phyloP scores from a whole-genome alignment of 2,329 filamentous ascomycete species.

The Nemania serpens region DNA sequence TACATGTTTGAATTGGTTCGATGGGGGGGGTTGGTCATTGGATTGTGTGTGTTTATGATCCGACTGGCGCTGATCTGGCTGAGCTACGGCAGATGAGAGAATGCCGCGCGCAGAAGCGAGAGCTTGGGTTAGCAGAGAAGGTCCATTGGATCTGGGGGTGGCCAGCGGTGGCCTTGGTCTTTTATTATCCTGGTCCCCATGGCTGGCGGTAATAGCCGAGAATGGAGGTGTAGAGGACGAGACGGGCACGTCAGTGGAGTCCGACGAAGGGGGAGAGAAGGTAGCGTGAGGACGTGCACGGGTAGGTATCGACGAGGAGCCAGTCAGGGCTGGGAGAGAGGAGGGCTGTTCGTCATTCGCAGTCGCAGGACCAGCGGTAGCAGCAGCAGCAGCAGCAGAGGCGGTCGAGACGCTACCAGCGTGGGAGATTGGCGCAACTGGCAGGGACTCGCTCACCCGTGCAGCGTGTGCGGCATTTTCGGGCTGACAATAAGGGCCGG shows the following conservation, averaged over 20 bases:
- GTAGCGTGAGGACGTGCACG: slow-evolving; percentile 31
- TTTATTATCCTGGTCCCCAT: slow-evolving; percentile 51
- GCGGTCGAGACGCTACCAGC: slow-evolving; percentile 29
- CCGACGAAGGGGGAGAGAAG: slow-evolving; percentile 27
- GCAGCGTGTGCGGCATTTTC: slow-evolving; percentile 59
- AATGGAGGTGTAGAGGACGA: slow-evolving; percentile 31
- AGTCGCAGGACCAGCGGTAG: slow-evolving; percentile 24
- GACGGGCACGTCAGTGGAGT: slow-evolving; percentile 30
- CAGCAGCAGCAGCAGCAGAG: slow-evolving; percentile 16
- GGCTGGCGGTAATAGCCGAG: slow-evolving; percentile 37
- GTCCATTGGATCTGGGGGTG: slow-evolving; percentile 52
- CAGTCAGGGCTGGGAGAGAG: slow-evolving; percentile 35
- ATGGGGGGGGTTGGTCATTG: slow-evolving; percentile 29
- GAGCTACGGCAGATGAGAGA: slow-evolving; percentile 36
- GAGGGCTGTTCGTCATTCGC: slow-evolving; percentile 38
- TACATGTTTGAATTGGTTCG: slow-evolving; percentile 30
- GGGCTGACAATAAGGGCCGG: slow-evolving; percentile 53
- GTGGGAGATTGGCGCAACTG: slow-evolving; percentile 29
- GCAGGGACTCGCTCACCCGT: slow-evolving; percentile 37
- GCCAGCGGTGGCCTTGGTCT: slow-evolving; percentile 51
- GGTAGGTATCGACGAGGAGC: slow-evolving; percentile 33
- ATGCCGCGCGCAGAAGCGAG: slow-evolving; percentile 64
- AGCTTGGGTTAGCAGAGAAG: slow-evolving; percentile 62
- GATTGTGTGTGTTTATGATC: slow-evolving; percentile 32
- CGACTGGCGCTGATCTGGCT: slow-evolving; percentile 35